Evolutionary conservation across 1,284 basidiomycete genomes (phyloP).

Genomic region (Apiotrichum brassicae): DNA sequence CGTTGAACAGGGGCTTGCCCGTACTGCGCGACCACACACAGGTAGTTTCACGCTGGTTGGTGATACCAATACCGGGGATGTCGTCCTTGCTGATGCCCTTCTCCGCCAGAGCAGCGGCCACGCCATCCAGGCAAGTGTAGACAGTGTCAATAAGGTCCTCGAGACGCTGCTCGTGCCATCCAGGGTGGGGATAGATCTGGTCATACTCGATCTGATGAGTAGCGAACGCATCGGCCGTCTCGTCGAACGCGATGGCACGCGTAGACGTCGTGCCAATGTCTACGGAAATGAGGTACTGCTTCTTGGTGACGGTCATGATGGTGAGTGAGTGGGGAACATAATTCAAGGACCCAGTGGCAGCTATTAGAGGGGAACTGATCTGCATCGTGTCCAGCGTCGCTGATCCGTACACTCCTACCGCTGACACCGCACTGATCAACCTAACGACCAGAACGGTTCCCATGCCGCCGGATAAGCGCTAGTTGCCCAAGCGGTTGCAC

Average conservation of each 20-base stretch:
- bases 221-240: constrained; percentile 76
- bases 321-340: no score
- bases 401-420: no score
- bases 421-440: no score
- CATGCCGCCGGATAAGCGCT: no score
- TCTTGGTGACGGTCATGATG: constrained; percentile 5
- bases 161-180: constrained; percentile 95
- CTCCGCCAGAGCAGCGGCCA: constrained; percentile 64
- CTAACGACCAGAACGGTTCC: no score
- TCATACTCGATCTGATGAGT: constrained; percentile 84
- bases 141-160: constrained; percentile 74
- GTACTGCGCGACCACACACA: constrained; percentile 88
- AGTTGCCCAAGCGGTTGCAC: no score
- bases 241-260: constrained; percentile 88
- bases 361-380: not conserved
- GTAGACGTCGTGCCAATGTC: constrained; percentile 54
- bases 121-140: constrained; percentile 67
- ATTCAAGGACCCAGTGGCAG: no score
- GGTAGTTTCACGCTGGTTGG: constrained; percentile 95
- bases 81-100: constrained; percentile 65
- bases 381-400: no score
- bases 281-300: constrained; percentile 10
- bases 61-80: constrained; percentile 82
- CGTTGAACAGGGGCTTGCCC: constrained; percentile 73
- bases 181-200: constrained; percentile 82